Evolutionary conservation across 1,284 basidiomycete species (phyloP).

Genomic region (Ustilago vetiveriae): DNA sequence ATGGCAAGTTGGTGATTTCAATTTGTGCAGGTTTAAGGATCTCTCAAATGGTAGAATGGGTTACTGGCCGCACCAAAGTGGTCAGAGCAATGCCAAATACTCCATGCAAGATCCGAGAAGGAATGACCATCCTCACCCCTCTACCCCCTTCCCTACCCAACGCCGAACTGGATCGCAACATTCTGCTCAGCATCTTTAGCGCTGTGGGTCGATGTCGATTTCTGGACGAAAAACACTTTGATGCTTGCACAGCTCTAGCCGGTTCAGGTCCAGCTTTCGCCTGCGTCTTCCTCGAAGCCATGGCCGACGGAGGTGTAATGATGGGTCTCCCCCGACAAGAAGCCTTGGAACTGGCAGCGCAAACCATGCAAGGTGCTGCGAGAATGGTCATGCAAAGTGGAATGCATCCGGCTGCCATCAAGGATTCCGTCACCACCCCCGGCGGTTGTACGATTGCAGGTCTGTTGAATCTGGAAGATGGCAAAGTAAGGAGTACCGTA

Average conservation of each 20-base stretch:
- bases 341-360: conserved; percentile 92
- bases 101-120: conserved; percentile 76
- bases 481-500: conserved; percentile 90
- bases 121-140: conserved; percentile 65
- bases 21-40: conserved; percentile 96
- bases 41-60: conserved; percentile 79
- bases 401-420: conserved; percentile 92
- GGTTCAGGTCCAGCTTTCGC: conserved; percentile 97
- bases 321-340: conserved; percentile 96
- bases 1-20: conserved; percentile 90
- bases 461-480: conserved; percentile 92
- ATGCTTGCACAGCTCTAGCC: conserved; percentile 95
- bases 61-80: conserved; percentile 80
- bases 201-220: conserved; percentile 62
- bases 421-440: conserved; percentile 97
- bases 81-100: conserved; percentile 99
- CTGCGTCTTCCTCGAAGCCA: conserved; percentile 94
- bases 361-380: conserved; percentile 95
- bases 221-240: conserved; percentile 75
- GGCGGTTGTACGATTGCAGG: conserved; percentile 99
- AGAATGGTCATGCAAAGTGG: conserved; percentile 91
- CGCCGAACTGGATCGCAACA: conserved; percentile 44
- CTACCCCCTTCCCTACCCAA: conserved; percentile 39
- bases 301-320: conserved; percentile 99
- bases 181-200: conserved; percentile 61